A percentile compares a stretch with the other conserved stretches of the same genome.
Evolutionary conservation across 2,329 filamentous ascomycete species (phyloP).

Genomic region (Chrysosphaeria jannelii): DNA sequence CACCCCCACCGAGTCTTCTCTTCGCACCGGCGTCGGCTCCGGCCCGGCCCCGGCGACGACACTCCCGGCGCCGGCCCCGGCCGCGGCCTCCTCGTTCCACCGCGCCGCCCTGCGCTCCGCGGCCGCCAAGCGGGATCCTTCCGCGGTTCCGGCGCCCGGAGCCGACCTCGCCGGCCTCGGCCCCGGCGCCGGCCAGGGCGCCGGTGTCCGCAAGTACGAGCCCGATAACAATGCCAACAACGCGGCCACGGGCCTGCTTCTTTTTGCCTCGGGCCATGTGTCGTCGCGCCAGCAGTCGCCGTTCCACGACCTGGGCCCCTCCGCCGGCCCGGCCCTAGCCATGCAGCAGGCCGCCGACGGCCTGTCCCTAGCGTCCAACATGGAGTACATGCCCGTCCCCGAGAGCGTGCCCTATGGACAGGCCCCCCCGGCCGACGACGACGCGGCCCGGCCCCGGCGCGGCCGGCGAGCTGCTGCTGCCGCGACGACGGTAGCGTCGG

Average conservation of each 20-base stretch:
- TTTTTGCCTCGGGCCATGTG: conserved; percentile 57
- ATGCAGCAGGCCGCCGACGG: neutral
- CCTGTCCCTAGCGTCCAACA: no score
- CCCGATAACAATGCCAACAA: conserved; percentile 23
- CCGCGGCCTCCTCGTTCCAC: no score
- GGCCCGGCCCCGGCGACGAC: conserved; percentile 69
- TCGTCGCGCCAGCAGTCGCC: no score
- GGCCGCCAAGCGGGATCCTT: conserved; percentile 28
- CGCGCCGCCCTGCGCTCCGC: conserved; percentile 65
- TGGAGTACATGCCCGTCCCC: no score
- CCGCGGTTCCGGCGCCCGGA: no score
- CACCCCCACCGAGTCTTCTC: conserved; percentile 84
- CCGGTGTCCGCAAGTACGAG: conserved; percentile 4
- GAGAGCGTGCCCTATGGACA: no score
- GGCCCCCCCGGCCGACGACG: no score
- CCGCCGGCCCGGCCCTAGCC: conserved; percentile 9
- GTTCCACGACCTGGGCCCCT: no score
- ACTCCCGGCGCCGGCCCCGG: conserved; percentile 70
- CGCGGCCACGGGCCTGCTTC: conserved; percentile 76
- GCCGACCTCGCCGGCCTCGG: no score
- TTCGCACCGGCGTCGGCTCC: conserved; percentile 73
- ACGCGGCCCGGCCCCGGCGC: no score
- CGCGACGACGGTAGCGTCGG: no score
- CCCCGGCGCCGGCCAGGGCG: conserved; percentile 10
- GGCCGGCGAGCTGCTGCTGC: no score